Base-by-base conservation (phyloP, 371 early-diverging fungal species). In the Lichtheimia ramosa region DNA sequence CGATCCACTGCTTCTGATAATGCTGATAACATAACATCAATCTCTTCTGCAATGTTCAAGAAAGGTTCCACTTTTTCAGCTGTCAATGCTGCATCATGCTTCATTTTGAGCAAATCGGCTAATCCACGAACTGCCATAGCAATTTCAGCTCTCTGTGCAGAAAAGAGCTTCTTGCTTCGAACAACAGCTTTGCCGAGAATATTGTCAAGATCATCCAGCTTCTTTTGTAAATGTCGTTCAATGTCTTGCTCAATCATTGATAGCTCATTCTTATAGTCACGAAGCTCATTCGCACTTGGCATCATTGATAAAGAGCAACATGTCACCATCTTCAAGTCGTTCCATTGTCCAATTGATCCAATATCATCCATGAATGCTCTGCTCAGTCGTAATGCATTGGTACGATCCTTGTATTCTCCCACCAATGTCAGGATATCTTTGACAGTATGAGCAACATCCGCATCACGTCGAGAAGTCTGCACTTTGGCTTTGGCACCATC, bases 61-160 rank as follows among this genome's bases (percentile, higher is more conserved):
- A 83, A 81, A 0, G 69, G 65, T 49, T 74, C 73, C 66, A 81
- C 62, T 28, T 74, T 75, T 41, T 75, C 70, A 3, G 79, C 82
- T 53, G 63, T 67, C 7, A 61, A 58, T 57, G 75, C 73, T 5
- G 73, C 77, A 21, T 68, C 51, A 4, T 73, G 72, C 55, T 81
- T 81, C 48, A 70, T 63, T 23, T 73, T 68, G 43, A 83, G 65
- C 18, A 73, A 20, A 20, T 68, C 65, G 40, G 65, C 62, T 41
- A 83, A 43, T 4, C 72, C 68, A 3, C 64, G 55, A 6, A 77
- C 66, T 0, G 73, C 70, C 41, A 64, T 69, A 0, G 75, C 72
- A 48, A 81, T 81, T 18, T 76, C 79, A 12, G 67, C 58, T 2
- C 77, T 64, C 55, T 83, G 80, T 24, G 66, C 68, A 16, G 62